Conservation (phyloP, 306 rosid genomes). For the Gastrolobium bilobum region DNA sequence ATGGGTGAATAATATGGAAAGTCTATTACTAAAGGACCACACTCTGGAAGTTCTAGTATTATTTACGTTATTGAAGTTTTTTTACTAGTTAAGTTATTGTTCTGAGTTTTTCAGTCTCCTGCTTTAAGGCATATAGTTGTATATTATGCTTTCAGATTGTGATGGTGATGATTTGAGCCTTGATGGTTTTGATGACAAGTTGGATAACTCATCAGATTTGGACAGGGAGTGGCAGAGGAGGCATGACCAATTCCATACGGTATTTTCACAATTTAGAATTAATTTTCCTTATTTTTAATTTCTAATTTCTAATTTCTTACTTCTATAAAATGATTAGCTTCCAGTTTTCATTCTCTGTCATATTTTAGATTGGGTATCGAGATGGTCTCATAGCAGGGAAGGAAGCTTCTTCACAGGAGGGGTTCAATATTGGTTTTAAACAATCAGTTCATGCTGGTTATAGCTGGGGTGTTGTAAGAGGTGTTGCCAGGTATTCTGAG, state of each 20-base stretch:
- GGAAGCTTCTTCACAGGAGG: conserved; percentile 90
- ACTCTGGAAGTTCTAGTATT: not conserved
- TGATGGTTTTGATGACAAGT: conserved; percentile 61
- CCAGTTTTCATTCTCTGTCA: not conserved
- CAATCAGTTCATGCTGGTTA: conserved; percentile 70
- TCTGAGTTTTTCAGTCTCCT: conserved; percentile 5
- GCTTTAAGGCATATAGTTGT: conserved; percentile 28
- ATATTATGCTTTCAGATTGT: conserved; percentile 52
- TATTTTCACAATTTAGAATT: conserved; percentile 41
- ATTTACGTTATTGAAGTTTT: not conserved
- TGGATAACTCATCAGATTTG: conserved; percentile 60
- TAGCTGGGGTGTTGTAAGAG: conserved; percentile 86
- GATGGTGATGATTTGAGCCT: conserved; percentile 53
- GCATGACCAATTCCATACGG: conserved; percentile 77
- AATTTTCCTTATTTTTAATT: conserved; percentile 23
- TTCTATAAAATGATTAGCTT: conserved; percentile 1
- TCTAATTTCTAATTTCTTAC: conserved; percentile 17
- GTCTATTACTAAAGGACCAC: not conserved
- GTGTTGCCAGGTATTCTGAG: conserved; percentile 74
- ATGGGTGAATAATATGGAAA: conserved; percentile 33
- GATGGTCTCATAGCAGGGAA: conserved; percentile 84
- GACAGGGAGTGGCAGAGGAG: conserved; percentile 83
- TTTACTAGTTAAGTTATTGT: not conserved
- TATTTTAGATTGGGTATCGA: conserved; percentile 77
- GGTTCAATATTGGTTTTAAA: conserved; percentile 84